These are phyloP conservation scores for Aschersonia sp. DNA, from an alignment of 2,329 filamentous ascomycete genomes.

Conservation along the genomic window DNA sequence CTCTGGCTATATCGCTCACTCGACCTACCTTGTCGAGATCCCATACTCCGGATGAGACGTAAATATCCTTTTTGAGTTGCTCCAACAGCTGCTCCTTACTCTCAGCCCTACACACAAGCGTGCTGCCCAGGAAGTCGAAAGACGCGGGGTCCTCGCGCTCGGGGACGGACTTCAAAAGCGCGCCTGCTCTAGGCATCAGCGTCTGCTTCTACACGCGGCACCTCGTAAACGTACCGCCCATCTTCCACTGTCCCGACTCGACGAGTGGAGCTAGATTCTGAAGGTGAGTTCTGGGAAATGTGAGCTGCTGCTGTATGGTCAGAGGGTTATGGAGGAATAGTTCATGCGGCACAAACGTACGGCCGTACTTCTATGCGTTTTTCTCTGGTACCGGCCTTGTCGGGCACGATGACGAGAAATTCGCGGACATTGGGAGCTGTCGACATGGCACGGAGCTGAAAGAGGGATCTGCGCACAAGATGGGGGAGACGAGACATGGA, in stretches of 20 bases:
- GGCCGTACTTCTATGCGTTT: slow-evolving; percentile 48
- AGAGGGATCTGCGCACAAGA: background rate
- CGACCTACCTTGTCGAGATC: slow-evolving; percentile 50
- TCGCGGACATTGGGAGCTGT: slow-evolving; percentile 31
- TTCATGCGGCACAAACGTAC: slow-evolving; percentile 22
- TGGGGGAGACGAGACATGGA: background rate
- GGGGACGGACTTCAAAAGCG: slow-evolving; percentile 51
- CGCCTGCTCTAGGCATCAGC: slow-evolving; percentile 30
- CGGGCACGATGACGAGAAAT: slow-evolving; percentile 56
- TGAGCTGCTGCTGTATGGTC: too few relatives aligned
- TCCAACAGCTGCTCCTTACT: slow-evolving; percentile 56
- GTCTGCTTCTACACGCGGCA: too few relatives aligned
- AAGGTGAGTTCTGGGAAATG: slow-evolving; percentile 31
- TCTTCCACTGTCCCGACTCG: slow-evolving; percentile 42
- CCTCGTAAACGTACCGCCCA: slow-evolving; percentile 39
- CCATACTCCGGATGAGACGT: slow-evolving; percentile 62
- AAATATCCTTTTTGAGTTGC: slow-evolving; percentile 57
- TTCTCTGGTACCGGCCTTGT: slow-evolving; percentile 43
- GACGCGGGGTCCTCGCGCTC: slow-evolving; percentile 41
- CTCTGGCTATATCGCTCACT: background rate
- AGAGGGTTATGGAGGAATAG: too few relatives aligned
- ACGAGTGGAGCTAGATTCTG: slow-evolving; percentile 34
- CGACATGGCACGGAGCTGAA: slow-evolving; percentile 13
- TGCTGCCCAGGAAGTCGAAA: slow-evolving; percentile 61
- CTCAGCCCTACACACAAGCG: slow-evolving; percentile 51